A percentile compares a stretch with the other conserved stretches of the same genome.
Conservation (phyloP, 768 basidiomycete genomes). For the Dacryopinax spathularia region DNA sequence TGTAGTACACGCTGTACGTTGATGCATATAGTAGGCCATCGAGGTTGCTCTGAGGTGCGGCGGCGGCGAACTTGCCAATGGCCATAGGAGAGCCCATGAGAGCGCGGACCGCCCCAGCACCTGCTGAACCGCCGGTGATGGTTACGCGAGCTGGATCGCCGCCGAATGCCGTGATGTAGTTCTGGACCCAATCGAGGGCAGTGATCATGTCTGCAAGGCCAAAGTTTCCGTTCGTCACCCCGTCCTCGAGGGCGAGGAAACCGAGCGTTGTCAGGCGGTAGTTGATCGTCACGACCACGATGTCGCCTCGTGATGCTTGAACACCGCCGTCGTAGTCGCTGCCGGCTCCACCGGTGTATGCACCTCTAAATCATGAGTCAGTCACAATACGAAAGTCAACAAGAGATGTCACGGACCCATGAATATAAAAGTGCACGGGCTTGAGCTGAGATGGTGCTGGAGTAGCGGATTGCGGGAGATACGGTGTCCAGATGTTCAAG, state of each 20-base stretch:
- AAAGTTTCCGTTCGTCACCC: constrained; percentile 16
- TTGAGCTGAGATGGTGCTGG: constrained; percentile 1
- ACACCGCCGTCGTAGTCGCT: constrained; percentile 15
- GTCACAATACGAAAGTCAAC: too few relatives aligned
- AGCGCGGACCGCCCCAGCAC: constrained; percentile 31
- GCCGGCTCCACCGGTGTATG: constrained; percentile 16
- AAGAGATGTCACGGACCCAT: constrained; percentile 18
- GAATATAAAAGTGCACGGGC: constrained; percentile 20
- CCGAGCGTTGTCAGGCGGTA: constrained; percentile 12
- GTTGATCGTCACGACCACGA: constrained; percentile 11
- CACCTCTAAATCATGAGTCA: too few relatives aligned
- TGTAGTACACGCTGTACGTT: constrained; percentile 37
- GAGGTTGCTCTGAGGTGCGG: constrained; percentile 34
- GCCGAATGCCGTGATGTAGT: constrained; percentile 42
- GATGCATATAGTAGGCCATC: constrained; percentile 36
- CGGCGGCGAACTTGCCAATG: constrained; percentile 29
- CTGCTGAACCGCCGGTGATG: constrained; percentile 42
- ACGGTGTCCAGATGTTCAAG: constrained; percentile 22
- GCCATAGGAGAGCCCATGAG: constrained; percentile 21
- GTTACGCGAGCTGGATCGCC: constrained; percentile 41
- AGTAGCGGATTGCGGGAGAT: constrained; percentile 11
- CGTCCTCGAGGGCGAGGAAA: constrained; percentile 34
- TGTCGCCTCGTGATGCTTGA: constrained; percentile 10
- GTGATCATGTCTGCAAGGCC: constrained; percentile 28
- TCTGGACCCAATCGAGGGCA: constrained; percentile 35